Evolutionary conservation across 2,329 filamentous ascomycete genomes (phyloP).

Genomic region (Remersonia thermophila): DNA sequence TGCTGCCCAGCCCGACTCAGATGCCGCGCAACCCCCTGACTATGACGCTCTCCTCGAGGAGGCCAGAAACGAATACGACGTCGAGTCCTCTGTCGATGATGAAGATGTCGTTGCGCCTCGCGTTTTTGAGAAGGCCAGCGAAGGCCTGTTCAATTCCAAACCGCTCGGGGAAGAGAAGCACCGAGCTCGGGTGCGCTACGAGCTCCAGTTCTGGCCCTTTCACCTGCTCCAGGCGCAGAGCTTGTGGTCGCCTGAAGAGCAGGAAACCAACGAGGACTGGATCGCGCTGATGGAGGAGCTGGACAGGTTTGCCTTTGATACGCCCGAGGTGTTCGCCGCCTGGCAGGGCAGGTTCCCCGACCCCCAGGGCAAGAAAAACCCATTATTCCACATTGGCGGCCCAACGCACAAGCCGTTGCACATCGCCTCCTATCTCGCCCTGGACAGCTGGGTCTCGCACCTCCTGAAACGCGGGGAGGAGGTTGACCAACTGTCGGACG

Average conservation of each 20-base stretch:
- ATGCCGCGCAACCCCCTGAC: too few relatives aligned
- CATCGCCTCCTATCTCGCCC: conserved; percentile 10
- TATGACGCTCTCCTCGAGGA: background rate
- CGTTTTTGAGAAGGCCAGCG: background rate
- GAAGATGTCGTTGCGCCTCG: conserved; percentile 5
- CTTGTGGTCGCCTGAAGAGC: conserved; percentile 10
- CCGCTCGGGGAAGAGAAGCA: conserved; percentile 1
- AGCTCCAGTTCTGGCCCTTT: conserved; percentile 13
- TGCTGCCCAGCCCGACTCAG: too few relatives aligned
- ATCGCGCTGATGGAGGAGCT: conserved; percentile 10
- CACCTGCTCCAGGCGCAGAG: conserved; percentile 11
- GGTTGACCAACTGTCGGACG: conserved; percentile 4
- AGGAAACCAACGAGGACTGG: conserved; percentile 7
- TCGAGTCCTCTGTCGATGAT: conserved; percentile 9
- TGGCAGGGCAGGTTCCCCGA: conserved; percentile 9
- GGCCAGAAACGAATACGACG: background rate
- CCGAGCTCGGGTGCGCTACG: conserved; percentile 7
- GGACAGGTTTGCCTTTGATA: conserved; percentile 10
- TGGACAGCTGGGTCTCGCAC: conserved; percentile 8
- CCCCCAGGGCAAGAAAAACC: background rate
- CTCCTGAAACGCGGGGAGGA: conserved; percentile 8
- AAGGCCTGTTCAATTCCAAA: too few relatives aligned
- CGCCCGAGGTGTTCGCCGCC: conserved; percentile 6
- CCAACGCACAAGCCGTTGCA: conserved; percentile 9
- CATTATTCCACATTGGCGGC: background rate